These are phyloP conservation scores for Cornus suecica DNA, from an alignment of 148 eudicot genomes.

Conservation along the genomic window DNA sequence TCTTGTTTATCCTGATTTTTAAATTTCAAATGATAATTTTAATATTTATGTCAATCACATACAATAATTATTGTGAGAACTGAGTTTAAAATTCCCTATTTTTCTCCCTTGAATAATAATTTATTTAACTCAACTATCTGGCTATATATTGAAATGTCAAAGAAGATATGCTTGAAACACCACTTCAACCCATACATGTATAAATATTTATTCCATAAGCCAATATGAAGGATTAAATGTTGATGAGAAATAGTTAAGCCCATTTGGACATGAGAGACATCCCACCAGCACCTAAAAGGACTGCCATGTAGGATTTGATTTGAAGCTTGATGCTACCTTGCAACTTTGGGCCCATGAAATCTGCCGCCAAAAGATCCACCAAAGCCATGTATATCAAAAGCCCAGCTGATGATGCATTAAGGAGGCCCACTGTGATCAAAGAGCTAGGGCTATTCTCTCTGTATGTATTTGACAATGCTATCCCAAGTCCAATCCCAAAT, in stretches of 20 bases:
- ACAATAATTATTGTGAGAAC: too few species aligned
- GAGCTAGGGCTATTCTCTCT: conserved; percentile 26
- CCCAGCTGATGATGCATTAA: conserved; percentile 29
- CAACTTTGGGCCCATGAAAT: conserved; percentile 35
- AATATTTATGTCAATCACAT: too few species aligned
- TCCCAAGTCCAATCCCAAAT: conserved; percentile 32
- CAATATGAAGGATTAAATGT: too few species aligned
- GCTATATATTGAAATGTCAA: too few species aligned
- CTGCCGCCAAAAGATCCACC: conserved; percentile 30
- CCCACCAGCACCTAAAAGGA: conserved; percentile 30
- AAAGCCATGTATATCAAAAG: conserved; percentile 35
- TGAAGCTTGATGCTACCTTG: conserved; percentile 28
- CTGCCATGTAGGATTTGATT: conserved; percentile 20
- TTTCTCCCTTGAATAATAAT: too few species aligned
- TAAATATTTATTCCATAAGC: too few species aligned
- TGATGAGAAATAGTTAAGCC: neutral
- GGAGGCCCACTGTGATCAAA: conserved; percentile 23
- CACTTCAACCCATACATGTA: too few species aligned
- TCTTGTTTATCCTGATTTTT: too few species aligned
- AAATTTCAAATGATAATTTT: too few species aligned
- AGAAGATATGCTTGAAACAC: too few species aligned
- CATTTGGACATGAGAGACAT: conserved; percentile 39
- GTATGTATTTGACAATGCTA: conserved; percentile 22
- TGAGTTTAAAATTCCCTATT: too few species aligned
- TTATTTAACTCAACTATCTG: too few species aligned